Percentiles rank a stretch among this genome's conserved stretches.
Conservation (phyloP, 805 yeast species). For the Peterozyma toletana region DNA sequence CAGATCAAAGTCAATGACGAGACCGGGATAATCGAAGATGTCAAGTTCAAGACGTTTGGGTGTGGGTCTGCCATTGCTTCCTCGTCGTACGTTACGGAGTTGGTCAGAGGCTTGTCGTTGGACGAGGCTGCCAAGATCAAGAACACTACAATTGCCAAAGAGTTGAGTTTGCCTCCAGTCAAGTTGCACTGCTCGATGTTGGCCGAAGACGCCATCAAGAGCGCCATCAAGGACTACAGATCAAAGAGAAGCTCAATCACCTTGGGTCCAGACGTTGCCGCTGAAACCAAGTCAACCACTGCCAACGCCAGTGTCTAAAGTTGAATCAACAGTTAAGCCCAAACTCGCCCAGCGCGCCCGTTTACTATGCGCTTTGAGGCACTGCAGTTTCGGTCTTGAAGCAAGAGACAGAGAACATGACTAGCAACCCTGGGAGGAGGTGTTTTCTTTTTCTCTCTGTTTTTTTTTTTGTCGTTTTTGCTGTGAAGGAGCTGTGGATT, state of each 20-base stretch:
- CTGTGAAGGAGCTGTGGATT: too few species aligned
- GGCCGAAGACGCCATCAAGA: conserved; percentile 97
- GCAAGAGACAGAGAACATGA: too few species aligned
- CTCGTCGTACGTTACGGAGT: conserved; percentile 88
- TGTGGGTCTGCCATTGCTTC: conserved; percentile 98
- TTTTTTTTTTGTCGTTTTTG: too few species aligned
- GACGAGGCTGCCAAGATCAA: conserved; percentile 92
- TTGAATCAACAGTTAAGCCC: too few species aligned
- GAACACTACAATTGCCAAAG: conserved; percentile 92
- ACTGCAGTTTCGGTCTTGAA: too few species aligned
- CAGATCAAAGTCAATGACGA: conserved; percentile 90
- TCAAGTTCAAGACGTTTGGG: conserved; percentile 98
- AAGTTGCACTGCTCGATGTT: conserved; percentile 97
- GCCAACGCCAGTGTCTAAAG: neutral
- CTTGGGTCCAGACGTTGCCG: conserved; percentile 50
- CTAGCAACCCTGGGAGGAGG: too few species aligned
- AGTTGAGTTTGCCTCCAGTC: conserved; percentile 91
- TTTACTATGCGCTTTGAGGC: too few species aligned
- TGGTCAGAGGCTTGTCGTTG: conserved; percentile 88
- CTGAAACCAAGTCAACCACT: conserved; percentile 12
- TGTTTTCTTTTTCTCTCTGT: too few species aligned
- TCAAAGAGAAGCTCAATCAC: conserved; percentile 61
- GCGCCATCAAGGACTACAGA: conserved; percentile 92
- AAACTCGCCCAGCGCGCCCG: too few species aligned
- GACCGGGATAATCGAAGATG: conserved; percentile 89